Evolutionary conservation across 2,329 filamentous ascomycete species (phyloP), one percentile per base, ranked within the genome.

Genomic region (Chrysoporthe cubensis): DNA sequence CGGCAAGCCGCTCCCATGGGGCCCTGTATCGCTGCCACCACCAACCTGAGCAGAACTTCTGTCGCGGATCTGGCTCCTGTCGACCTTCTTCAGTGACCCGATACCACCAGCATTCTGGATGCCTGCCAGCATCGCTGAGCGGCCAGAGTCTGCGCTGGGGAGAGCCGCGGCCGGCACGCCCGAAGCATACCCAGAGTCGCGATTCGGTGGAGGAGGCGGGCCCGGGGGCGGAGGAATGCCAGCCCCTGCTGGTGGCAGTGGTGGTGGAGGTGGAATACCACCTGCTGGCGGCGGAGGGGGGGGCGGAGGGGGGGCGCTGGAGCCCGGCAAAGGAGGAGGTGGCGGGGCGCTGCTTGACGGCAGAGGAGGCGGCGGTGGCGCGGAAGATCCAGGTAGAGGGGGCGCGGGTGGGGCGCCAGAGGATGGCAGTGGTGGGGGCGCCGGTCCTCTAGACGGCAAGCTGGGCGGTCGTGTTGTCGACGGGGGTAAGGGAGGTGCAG

Each of bases 31-130:
- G 32, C 74, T 72, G 54, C 77, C 71, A 44, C 76, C 72, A 60
- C 84, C 83, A 56, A 93, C 87, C 44, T 83, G 75, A 37, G 90
- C 91, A 4, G 74, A 84, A 78, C 91, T 93, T 71, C 91, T 85
- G 78, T 94, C 91, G 73, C 87, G 83, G 77, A 94, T 92, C 78
- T 92, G 83, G 69, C 75, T 80, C 69, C 88, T 85, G 71, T 91
- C 88, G 43, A 95, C 91, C 80, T 94, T 95, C 80, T 90, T 93
- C 74, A 96, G 83, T 32, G 88, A 82, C 34, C 82, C 86, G 69
- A 91, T 87, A 69, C 89, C 89, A 54, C 89, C 89, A 16, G 88
- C 87, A 62, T 87, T 88, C 71, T 91, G 89, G 71, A 96, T 96
- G 74, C 90, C 87, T 57, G 88, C 90, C 72, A 91, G 81, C 76